Conservation (phyloP, 768 basidiomycete species). For the Boletus rubescentipes region DNA sequence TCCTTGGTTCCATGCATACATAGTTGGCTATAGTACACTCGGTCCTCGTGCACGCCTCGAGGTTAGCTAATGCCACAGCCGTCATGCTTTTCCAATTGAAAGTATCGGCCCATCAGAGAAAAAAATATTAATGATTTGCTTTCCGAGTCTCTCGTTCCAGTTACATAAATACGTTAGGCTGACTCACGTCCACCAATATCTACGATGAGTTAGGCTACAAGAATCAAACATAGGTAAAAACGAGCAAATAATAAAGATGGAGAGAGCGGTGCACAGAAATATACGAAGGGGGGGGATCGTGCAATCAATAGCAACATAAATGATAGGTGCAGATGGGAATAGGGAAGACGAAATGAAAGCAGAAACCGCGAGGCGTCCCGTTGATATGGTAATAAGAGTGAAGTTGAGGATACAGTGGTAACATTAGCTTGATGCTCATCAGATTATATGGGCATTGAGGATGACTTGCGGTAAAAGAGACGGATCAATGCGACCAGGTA, state of each 20-base stretch:
- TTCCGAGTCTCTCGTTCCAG: slow-evolving; percentile 19
- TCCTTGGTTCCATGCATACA: not conserved
- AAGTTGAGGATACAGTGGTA: slow-evolving; percentile 16
- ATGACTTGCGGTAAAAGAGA: slow-evolving; percentile 15
- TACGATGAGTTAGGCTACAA: slow-evolving; percentile 33
- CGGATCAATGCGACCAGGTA: slow-evolving; percentile 6
- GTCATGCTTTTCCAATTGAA: not conserved
- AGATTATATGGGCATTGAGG: slow-evolving; percentile 26
- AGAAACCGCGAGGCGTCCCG: slow-evolving; percentile 32
- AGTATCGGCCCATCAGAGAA: not conserved
- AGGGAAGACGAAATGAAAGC: slow-evolving; percentile 13
- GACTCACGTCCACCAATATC: slow-evolving; percentile 28
- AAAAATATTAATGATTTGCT: slow-evolving; percentile 18
- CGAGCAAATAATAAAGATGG: slow-evolving; percentile 15
- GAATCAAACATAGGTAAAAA: slow-evolving; percentile 18
- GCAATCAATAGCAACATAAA: slow-evolving; percentile 29
- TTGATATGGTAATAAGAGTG: slow-evolving; percentile 24
- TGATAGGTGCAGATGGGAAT: slow-evolving; percentile 14
- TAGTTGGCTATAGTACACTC: too few relatives aligned
- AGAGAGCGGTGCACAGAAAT: slow-evolving; percentile 2
- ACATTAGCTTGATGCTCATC: slow-evolving; percentile 20
- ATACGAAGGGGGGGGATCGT: slow-evolving; percentile 8
- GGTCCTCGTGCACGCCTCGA: slow-evolving; percentile 18
- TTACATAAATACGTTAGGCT: slow-evolving; percentile 29
- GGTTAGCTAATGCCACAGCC: not conserved